Evolutionary conservation across 169 alveolate species (phyloP).

Genomic region (Blepharisma undulans): DNA sequence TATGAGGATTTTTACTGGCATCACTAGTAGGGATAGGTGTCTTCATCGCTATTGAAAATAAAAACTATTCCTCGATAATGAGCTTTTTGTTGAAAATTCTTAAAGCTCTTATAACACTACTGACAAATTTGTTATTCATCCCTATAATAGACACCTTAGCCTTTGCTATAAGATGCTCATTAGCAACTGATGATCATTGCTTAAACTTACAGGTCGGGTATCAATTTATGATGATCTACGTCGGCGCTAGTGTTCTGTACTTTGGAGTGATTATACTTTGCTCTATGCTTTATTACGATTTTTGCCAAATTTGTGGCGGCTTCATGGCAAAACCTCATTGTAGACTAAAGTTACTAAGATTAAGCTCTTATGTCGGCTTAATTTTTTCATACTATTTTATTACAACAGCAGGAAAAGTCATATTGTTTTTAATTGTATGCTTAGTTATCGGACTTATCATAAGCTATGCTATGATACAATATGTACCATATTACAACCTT

Average conservation of each 20-base stretch:
- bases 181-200: not conserved
- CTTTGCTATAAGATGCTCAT: slow-evolving; percentile 24
- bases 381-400: slow-evolving; percentile 32
- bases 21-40: slow-evolving; percentile 5
- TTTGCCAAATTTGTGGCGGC: slow-evolving; percentile 33
- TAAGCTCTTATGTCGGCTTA: not conserved
- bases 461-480: not conserved
- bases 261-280: slow-evolving; percentile 1
- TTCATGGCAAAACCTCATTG: slow-evolving; percentile 37
- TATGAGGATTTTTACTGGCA: not conserved
- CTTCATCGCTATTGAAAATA: not conserved
- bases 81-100: slow-evolving; percentile 19
- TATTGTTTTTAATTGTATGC: not conserved
- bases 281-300: slow-evolving; percentile 27
- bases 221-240: slow-evolving; percentile 12
- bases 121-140: slow-evolving; percentile 1
- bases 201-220: slow-evolving; percentile 20
- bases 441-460: slow-evolving; percentile 1
- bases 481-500: slow-evolving; percentile 24
- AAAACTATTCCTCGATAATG: not conserved
- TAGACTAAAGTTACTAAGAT: slow-evolving; percentile 13
- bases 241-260: not conserved
- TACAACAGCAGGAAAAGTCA: not conserved
- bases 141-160: slow-evolving; percentile 36
- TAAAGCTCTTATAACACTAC: slow-evolving; percentile 19